Conservation (phyloP, 306 rosid species). For the Vicia sativa region DNA sequence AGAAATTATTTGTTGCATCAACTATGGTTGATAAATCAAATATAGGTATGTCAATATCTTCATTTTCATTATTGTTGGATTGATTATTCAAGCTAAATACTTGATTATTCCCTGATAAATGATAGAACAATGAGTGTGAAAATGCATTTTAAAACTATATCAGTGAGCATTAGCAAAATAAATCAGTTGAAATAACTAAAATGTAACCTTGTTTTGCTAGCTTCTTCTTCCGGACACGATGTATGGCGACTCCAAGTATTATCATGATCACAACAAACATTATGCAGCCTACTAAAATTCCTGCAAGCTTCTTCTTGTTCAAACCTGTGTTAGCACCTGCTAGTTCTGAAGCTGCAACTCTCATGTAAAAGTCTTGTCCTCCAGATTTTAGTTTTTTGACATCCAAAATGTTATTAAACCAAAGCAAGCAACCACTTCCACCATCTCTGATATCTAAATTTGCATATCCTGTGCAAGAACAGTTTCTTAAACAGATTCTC, state of each 20-base stretch:
- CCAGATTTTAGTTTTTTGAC: constrained; percentile 18
- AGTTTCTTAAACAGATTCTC: constrained; percentile 36
- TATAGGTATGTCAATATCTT: constrained; percentile 50
- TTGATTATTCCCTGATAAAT: neutral
- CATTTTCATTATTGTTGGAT: constrained; percentile 22
- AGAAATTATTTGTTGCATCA: constrained; percentile 50
- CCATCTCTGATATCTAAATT: constrained; percentile 36
- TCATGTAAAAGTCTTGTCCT: constrained; percentile 48
- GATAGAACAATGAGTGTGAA: neutral
- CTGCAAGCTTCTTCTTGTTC: constrained; percentile 35
- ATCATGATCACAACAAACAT: constrained; percentile 16
- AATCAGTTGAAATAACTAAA: neutral
- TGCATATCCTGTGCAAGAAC: constrained; percentile 48
- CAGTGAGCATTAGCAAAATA: neutral
- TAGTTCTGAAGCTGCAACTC: constrained; percentile 42
- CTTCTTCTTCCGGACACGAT: constrained; percentile 22
- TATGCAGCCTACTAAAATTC: constrained; percentile 28
- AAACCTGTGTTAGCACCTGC: constrained; percentile 29
- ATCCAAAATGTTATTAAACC: constrained; percentile 45
- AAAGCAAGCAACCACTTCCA: constrained; percentile 55
- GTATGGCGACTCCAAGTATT: constrained; percentile 23
- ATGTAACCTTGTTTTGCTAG: constrained; percentile 26
- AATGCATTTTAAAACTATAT: neutral
- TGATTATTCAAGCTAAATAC: constrained; percentile 24
- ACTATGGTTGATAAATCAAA: constrained; percentile 49